Evolutionary conservation across 805 yeast genomes (phyloP).

Genomic region (Grigorovia transvaalensis): DNA sequence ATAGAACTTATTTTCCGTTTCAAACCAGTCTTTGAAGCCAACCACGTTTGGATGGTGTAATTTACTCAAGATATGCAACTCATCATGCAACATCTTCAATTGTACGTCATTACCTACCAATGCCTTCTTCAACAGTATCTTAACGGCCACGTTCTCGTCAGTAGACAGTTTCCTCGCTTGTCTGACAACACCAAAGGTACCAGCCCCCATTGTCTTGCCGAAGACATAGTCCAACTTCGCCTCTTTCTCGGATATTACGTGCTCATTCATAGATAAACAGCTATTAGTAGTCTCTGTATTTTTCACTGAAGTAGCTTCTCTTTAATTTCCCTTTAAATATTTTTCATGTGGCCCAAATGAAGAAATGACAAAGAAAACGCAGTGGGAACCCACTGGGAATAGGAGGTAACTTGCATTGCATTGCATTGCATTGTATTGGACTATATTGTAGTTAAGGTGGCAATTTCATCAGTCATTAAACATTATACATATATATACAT

Average conservation of each 20-base stretch:
- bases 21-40: slow-evolving; percentile 88
- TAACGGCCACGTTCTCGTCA: slow-evolving; percentile 77
- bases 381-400: no score
- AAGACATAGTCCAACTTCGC: slow-evolving; percentile 62
- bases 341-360: background rate
- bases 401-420: no score
- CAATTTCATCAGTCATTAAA: background rate
- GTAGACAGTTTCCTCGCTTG: slow-evolving; percentile 47
- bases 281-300: background rate
- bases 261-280: background rate
- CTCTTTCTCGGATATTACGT: background rate
- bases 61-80: slow-evolving; percentile 55
- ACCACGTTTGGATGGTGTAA: slow-evolving; percentile 80
- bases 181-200: slow-evolving; percentile 88
- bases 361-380: no score
- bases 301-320: background rate
- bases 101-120: slow-evolving; percentile 59
- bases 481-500: background rate
- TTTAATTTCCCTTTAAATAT: background rate
- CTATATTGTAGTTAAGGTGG: background rate
- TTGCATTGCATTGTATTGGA: no score
- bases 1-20: slow-evolving; percentile 81
- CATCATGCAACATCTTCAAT: slow-evolving; percentile 61
- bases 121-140: slow-evolving; percentile 78
- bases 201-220: slow-evolving; percentile 85